Conservation (phyloP, 768 basidiomycete genomes). For the Kwoniella dendrophila region DNA sequence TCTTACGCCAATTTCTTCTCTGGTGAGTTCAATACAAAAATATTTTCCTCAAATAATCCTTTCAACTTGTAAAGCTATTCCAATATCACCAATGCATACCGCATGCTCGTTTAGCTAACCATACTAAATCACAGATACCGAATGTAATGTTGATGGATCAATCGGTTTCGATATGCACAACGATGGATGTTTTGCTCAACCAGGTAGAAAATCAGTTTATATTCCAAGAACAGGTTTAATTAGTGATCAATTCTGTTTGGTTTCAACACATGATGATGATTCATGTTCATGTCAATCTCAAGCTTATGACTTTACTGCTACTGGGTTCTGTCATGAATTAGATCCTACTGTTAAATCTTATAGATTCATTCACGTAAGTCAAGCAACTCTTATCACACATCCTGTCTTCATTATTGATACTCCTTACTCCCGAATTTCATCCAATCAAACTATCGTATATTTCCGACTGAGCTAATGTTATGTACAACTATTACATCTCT, state of each 20-base stretch:
- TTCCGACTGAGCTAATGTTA: too few species aligned
- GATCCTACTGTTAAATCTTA: slow-evolving; percentile 16
- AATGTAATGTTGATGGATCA: slow-evolving; percentile 20
- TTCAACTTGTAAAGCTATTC: too few species aligned
- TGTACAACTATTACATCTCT: too few species aligned
- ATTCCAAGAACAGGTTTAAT: slow-evolving; percentile 19
- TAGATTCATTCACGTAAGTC: slow-evolving; percentile 18
- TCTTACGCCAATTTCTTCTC: slow-evolving; percentile 31
- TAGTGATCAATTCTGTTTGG: slow-evolving; percentile 20
- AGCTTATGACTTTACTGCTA: slow-evolving; percentile 18
- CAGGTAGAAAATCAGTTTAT: slow-evolving; percentile 16
- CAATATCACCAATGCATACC: too few species aligned
- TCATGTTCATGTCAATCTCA: slow-evolving; percentile 17
- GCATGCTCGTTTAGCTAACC: not conserved
- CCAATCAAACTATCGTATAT: too few species aligned
- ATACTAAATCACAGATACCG: slow-evolving; percentile 10
- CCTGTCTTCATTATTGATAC: too few species aligned
- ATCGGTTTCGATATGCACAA: slow-evolving; percentile 24
- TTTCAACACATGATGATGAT: slow-evolving; percentile 2
- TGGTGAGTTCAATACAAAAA: slow-evolving; percentile 8
- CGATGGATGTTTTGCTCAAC: slow-evolving; percentile 18
- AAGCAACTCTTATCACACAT: not conserved
- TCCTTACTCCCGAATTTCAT: too few species aligned
- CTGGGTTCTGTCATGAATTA: slow-evolving; percentile 11
- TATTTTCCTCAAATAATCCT: not conserved